Evolutionary conservation across 306 rosid species (phyloP), one percentile per base, ranked within the genome.

Genomic region (Citrullus mucosospermus): DNA sequence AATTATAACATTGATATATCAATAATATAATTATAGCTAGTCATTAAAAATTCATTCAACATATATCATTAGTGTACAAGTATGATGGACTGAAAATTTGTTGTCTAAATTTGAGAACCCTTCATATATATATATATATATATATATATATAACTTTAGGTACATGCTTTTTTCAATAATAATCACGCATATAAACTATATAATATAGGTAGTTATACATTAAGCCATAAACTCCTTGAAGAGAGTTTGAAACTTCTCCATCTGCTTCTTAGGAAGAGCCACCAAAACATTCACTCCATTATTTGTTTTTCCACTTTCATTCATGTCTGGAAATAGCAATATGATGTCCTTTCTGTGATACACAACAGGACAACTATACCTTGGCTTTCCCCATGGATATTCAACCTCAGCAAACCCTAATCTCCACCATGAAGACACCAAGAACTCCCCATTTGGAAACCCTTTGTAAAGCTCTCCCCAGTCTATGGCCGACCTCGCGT

Each of bases 361-460:
- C 39, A 90, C 91, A 65, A 89, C 79, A 0, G 97, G 97, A 70
- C 97, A 90, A 55, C 91, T 87, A 63, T 88, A 89, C 84, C 61
- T 87, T 1, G 96, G 97, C 51, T 79, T 92, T 9, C 97, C 93
- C 97, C 97, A 93, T 0, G 97, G 97, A 81, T 85, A 90, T 43
- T 89, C 87, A 78, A 93, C 97, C 20, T 90, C 85, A 20, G 83
- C 88, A 82, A 93, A 87, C 46, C 96, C 93, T 67, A 93, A 81
- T 38, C 84, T 83, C 93, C 96, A 89, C 97, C 97, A 90, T 2
- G 96, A 90, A 15, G 96, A 93, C 43, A 93, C 87, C 88, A 93
- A 55, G 41, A 93, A 79, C 41, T 90, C 96, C 20, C 97, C 96
- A 15, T 83, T 78, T 6, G 94, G 97, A 80, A 85, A 87, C 62